phyloP scores from a whole-genome alignment of 371 early-diverging fungal species.

The Rhizopus stolonifer region DNA sequence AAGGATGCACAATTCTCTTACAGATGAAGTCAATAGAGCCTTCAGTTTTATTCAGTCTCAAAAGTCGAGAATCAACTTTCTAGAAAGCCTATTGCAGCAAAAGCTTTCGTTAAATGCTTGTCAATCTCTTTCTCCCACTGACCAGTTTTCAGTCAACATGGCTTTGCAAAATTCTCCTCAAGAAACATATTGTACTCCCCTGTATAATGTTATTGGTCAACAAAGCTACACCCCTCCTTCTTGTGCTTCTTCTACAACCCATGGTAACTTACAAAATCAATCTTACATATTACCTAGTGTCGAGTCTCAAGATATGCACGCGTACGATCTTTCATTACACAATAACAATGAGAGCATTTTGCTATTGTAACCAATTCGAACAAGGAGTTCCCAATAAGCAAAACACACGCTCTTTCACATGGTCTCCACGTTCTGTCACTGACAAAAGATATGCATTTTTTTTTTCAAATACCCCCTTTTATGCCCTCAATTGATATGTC shows the following conservation, averaged over 20 bases:
- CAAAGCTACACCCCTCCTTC: not conserved
- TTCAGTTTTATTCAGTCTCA: conserved; percentile 12
- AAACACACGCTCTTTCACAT: not conserved
- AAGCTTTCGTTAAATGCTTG: not conserved
- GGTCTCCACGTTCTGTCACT: not conserved
- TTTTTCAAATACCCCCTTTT: too few species aligned
- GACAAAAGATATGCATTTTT: too few species aligned
- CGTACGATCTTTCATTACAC: not conserved
- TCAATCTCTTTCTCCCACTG: not conserved
- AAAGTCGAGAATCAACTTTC: conserved; percentile 16
- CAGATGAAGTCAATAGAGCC: conserved; percentile 19
- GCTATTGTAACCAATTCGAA: not conserved
- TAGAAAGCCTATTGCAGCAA: conserved; percentile 13
- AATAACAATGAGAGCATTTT: not conserved
- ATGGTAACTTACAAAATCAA: not conserved
- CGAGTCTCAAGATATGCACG: not conserved
- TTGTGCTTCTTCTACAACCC: not conserved
- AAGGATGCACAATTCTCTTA: conserved; percentile 14
- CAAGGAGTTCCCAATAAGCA: not conserved
- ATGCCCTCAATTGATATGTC: too few species aligned
- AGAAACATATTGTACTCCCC: not conserved
- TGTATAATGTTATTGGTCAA: not conserved
- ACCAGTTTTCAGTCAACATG: not conserved
- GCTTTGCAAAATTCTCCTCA: not conserved
- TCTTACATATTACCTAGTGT: not conserved